phyloP scores from a whole-genome alignment of 768 basidiomycete species.

The Crepidotus variabilis region DNA sequence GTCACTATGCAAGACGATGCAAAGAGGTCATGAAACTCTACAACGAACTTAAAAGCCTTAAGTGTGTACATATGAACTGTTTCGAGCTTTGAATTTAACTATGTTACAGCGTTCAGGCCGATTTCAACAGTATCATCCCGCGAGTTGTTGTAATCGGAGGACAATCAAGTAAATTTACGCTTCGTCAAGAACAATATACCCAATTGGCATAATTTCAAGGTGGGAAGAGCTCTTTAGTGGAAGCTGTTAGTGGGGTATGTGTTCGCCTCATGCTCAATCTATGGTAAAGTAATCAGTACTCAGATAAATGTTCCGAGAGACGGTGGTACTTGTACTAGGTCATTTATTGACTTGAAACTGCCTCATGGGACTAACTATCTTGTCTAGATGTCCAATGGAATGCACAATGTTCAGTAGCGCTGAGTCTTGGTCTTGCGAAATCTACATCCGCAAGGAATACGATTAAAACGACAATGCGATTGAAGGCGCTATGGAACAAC shows the following conservation, averaged over 20 bases:
- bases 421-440: constrained; percentile 39
- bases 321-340: constrained; percentile 59
- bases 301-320: constrained; percentile 62
- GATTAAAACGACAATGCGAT: constrained; percentile 20
- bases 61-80: background rate
- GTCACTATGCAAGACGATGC: constrained; percentile 7
- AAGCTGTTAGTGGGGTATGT: constrained; percentile 52
- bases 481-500: constrained; percentile 5
- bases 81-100: background rate
- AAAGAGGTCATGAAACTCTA: constrained; percentile 8
- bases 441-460: constrained; percentile 28
- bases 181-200: background rate
- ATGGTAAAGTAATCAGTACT: background rate
- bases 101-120: background rate
- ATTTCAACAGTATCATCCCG: constrained; percentile 26
- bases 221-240: constrained; percentile 58
- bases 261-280: background rate
- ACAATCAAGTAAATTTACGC: constrained; percentile 42
- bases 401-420: constrained; percentile 41
- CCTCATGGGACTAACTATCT: background rate
- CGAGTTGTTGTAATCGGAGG: constrained; percentile 52
- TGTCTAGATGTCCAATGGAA: constrained; percentile 48
- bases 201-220: constrained; percentile 27
- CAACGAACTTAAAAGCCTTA: constrained; percentile 2
- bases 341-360: background rate